Conservation (phyloP, 1,139 yeast genomes). For the Yamadazyma diospyri region DNA sequence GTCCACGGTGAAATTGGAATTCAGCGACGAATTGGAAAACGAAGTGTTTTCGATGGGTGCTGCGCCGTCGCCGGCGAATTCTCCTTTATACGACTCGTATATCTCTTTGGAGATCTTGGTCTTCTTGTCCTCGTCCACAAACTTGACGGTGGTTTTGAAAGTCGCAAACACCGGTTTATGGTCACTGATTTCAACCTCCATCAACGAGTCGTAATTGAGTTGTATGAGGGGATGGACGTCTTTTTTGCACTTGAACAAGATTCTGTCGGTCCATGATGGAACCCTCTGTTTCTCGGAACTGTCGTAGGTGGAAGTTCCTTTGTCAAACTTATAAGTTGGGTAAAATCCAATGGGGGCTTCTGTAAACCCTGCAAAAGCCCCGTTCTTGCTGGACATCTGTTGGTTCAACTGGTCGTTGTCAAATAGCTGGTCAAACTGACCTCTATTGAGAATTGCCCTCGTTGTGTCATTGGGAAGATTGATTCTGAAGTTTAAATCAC, state of each 20-base stretch:
- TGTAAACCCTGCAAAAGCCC: conserved; percentile 81
- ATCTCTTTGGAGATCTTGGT: conserved; percentile 26
- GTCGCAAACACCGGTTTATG: conserved; percentile 90
- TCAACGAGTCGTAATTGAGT: conserved; percentile 55
- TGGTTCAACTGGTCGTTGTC: conserved; percentile 77
- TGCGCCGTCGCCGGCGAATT: conserved; percentile 15
- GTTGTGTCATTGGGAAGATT: conserved; percentile 74
- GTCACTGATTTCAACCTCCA: conserved; percentile 66
- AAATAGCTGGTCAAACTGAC: conserved; percentile 50
- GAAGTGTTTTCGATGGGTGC: not conserved
- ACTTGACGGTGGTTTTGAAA: conserved; percentile 59
- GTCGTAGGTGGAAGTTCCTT: conserved; percentile 80
- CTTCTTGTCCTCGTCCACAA: conserved; percentile 48
- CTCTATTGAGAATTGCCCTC: conserved; percentile 48
- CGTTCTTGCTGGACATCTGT: conserved; percentile 65
- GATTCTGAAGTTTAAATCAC: conserved; percentile 91
- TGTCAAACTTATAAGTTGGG: conserved; percentile 94
- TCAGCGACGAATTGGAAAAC: conserved; percentile 13
- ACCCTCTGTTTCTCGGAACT: conserved; percentile 87
- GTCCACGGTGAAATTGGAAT: conserved; percentile 22
- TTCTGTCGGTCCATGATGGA: conserved; percentile 97
- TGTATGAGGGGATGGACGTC: conserved; percentile 54
- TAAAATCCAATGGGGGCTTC: conserved; percentile 77
- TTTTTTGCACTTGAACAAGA: conserved; percentile 45
- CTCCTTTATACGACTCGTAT: conserved; percentile 30